Conservation (phyloP, 2,329 filamentous ascomycete species). For the Microdochium bolleyi region DNA sequence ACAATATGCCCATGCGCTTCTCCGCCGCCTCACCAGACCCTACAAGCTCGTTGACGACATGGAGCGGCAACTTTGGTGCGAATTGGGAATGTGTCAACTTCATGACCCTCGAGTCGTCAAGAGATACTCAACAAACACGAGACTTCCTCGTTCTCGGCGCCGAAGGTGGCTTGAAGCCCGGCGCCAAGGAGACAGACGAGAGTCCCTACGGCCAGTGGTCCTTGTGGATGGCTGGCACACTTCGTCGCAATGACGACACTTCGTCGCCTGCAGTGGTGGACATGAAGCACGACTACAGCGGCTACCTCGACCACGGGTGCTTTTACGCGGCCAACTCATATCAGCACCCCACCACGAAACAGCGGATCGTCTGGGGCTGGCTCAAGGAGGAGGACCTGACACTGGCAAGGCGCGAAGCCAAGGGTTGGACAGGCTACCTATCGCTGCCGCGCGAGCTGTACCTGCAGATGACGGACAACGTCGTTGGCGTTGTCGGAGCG, state of each 20-base stretch:
- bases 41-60: constrained; percentile 10
- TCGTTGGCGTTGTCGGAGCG: constrained; percentile 19
- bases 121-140: constrained; percentile 8
- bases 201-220: constrained; percentile 6
- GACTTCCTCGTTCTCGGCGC: constrained; percentile 36
- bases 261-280: neutral
- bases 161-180: constrained; percentile 26
- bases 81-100: constrained; percentile 45
- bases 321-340: constrained; percentile 42
- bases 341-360: constrained; percentile 29
- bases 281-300: constrained; percentile 29
- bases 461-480: constrained; percentile 26
- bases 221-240: constrained; percentile 34
- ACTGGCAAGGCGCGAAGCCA: constrained; percentile 27
- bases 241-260: constrained; percentile 3
- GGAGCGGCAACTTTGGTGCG: constrained; percentile 39
- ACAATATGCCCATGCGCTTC: constrained; percentile 22
- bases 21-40: neutral
- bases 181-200: constrained; percentile 3
- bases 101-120: constrained; percentile 25
- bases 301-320: constrained; percentile 38
- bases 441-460: constrained; percentile 34
- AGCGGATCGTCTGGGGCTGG: constrained; percentile 39
- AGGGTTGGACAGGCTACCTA: constrained; percentile 41
- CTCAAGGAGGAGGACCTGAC: constrained; percentile 41